Percentiles rank a stretch among this genome's conserved stretches.
phyloP scores from a whole-genome alignment of 2,329 filamentous ascomycete genomes.

The Aureobasidium namibiae region DNA sequence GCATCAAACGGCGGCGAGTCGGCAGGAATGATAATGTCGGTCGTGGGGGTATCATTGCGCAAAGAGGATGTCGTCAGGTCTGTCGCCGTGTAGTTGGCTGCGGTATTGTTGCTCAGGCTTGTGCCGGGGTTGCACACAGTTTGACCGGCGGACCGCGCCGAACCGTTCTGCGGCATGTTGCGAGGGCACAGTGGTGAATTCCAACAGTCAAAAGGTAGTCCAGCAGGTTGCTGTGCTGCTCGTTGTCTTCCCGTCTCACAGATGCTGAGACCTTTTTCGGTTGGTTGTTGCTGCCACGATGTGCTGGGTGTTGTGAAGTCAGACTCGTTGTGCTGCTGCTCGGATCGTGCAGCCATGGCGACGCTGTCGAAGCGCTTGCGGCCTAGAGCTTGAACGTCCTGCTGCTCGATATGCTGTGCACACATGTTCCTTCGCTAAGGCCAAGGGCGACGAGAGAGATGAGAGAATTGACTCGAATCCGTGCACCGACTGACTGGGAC shows the following conservation, averaged over 20 bases:
- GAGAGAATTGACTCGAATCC: not conserved
- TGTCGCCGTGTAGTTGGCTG: not conserved
- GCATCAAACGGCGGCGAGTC: conserved; percentile 8
- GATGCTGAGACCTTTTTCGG: not conserved
- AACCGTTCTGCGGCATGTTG: conserved; percentile 11
- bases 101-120: conserved; percentile 4
- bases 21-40: conserved; percentile 6
- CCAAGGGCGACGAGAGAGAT: not conserved
- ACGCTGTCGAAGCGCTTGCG: conserved; percentile 11
- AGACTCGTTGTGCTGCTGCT: not conserved
- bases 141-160: conserved; percentile 11
- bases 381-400: not conserved
- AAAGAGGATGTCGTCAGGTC: not conserved
- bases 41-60: not conserved
- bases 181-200: conserved; percentile 15
- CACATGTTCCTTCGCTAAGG: not conserved
- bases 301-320: conserved; percentile 5
- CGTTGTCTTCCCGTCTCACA: conserved; percentile 3
- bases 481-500: conserved; percentile 4
- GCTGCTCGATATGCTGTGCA: conserved; percentile 2
- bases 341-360: not conserved
- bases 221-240: conserved; percentile 2
- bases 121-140: conserved; percentile 7
- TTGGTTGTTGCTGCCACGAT: not conserved
- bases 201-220: conserved; percentile 14